phyloP scores from a whole-genome alignment of 805 yeast species.

The Metschnikowia vanudenii region DNA sequence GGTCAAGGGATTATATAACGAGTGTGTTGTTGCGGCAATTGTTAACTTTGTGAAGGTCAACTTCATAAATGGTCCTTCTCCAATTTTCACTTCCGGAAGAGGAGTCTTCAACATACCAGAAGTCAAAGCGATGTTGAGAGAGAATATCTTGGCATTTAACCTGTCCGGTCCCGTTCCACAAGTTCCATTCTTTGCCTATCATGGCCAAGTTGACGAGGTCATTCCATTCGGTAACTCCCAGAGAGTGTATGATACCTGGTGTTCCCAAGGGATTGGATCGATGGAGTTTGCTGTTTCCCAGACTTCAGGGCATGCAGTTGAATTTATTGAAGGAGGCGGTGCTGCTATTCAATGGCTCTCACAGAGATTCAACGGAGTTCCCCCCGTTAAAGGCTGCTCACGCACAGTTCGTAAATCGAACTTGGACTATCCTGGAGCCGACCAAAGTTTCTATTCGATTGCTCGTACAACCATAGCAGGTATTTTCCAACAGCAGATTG shows the following conservation, averaged over 20 bases:
- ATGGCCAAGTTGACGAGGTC: slow-evolving; percentile 24
- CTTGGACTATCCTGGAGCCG: slow-evolving; percentile 16
- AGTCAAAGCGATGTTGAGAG: slow-evolving; percentile 3
- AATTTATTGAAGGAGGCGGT: slow-evolving; percentile 14
- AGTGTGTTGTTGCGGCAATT: not conserved
- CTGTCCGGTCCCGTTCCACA: slow-evolving; percentile 19
- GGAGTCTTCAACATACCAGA: slow-evolving; percentile 8
- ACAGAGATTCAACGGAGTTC: slow-evolving; percentile 12
- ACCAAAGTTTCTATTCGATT: slow-evolving; percentile 6
- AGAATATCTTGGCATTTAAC: slow-evolving; percentile 9
- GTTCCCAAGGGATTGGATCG: slow-evolving; percentile 27
- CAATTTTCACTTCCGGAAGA: slow-evolving; percentile 9
- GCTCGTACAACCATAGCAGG: slow-evolving; percentile 3
- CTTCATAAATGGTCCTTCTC: slow-evolving; percentile 10
- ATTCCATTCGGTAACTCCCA: slow-evolving; percentile 22
- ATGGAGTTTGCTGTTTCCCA: slow-evolving; percentile 29
- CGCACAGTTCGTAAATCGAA: slow-evolving; percentile 12
- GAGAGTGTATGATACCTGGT: slow-evolving; percentile 28
- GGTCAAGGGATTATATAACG: not conserved
- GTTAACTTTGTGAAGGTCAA: not conserved
- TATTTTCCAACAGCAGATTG: slow-evolving; percentile 4
- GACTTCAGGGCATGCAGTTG: slow-evolving; percentile 28
- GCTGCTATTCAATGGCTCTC: slow-evolving; percentile 17
- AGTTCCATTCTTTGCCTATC: slow-evolving; percentile 27
- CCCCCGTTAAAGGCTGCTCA: slow-evolving; percentile 13